phyloP scores from a whole-genome alignment of 257 asterid genomes.

The Mitragyna speciosa region DNA sequence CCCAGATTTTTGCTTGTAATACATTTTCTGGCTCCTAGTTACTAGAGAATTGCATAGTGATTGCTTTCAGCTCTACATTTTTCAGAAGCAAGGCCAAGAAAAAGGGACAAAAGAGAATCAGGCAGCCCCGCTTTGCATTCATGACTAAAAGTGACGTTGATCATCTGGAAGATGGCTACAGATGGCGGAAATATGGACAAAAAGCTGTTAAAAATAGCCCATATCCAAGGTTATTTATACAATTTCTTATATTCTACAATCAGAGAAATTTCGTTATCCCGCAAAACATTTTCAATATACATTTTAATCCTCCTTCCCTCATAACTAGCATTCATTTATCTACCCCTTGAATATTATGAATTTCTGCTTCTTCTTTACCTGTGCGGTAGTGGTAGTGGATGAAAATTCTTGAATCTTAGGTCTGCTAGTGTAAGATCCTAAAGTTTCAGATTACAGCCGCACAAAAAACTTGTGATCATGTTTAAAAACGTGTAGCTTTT shows the following conservation, averaged over 20 bases:
- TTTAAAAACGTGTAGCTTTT: neutral
- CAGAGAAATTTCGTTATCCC: neutral
- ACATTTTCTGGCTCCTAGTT: neutral
- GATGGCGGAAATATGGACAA: conserved; percentile 95
- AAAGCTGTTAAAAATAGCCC: conserved; percentile 86
- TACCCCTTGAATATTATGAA: no score
- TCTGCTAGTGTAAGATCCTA: no score
- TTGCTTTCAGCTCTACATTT: conserved; percentile 12
- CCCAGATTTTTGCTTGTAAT: neutral
- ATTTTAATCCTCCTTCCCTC: no score
- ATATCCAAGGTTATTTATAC: conserved; percentile 51
- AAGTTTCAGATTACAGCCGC: no score
- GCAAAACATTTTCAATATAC: no score
- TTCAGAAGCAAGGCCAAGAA: conserved; percentile 65
- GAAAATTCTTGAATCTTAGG: no score
- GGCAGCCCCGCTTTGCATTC: conserved; percentile 75
- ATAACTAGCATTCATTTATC: no score
- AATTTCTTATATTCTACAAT: neutral
- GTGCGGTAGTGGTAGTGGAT: no score
- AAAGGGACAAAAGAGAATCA: conserved; percentile 64
- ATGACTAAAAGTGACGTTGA: conserved; percentile 87
- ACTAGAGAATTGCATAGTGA: neutral
- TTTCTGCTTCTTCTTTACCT: no score
- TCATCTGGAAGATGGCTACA: conserved; percentile 86
- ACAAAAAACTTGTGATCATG: neutral